Evolutionary conservation across 768 basidiomycete species (phyloP).

Genomic region (Serendipita sp.): DNA sequence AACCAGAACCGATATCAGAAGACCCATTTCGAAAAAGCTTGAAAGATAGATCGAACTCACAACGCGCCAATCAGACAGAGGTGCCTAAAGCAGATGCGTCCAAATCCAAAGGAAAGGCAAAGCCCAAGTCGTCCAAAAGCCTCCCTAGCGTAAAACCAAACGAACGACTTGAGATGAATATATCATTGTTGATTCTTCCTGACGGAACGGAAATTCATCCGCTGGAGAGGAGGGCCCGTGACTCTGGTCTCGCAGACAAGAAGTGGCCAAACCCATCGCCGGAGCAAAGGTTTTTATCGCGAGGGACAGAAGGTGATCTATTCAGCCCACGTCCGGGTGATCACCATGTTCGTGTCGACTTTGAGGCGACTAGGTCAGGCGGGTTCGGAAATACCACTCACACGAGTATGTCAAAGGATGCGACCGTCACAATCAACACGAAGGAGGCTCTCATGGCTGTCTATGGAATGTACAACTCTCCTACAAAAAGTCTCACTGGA

Average conservation of each 20-base stretch:
- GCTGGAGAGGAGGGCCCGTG: constrained; percentile 36
- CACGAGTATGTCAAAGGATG: constrained; percentile 30
- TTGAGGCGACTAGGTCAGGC: constrained; percentile 25
- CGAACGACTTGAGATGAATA: neutral
- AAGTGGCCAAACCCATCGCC: constrained; percentile 61
- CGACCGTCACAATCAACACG: constrained; percentile 91
- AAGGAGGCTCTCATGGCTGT: constrained; percentile 89
- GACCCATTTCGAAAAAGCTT: neutral
- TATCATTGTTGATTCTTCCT: constrained; percentile 38
- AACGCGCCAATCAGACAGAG: neutral
- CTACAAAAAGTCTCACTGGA: constrained; percentile 34
- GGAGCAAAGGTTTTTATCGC: constrained; percentile 15
- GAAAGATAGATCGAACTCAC: too few species aligned
- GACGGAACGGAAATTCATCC: constrained; percentile 32
- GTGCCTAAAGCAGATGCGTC: neutral
- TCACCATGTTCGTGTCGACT: constrained; percentile 22
- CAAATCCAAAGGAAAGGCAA: neutral
- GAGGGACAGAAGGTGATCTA: constrained; percentile 25
- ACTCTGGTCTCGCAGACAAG: constrained; percentile 70
- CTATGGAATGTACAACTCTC: constrained; percentile 91
- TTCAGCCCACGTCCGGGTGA: constrained; percentile 44
- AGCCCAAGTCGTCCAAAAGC: neutral
- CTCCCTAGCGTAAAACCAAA: constrained; percentile 3
- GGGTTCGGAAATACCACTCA: constrained; percentile 26
- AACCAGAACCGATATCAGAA: neutral